Evolutionary conservation across 257 asterid species (phyloP), one percentile per base, ranked within the genome.

Genomic region (Jasminum sambac): DNA sequence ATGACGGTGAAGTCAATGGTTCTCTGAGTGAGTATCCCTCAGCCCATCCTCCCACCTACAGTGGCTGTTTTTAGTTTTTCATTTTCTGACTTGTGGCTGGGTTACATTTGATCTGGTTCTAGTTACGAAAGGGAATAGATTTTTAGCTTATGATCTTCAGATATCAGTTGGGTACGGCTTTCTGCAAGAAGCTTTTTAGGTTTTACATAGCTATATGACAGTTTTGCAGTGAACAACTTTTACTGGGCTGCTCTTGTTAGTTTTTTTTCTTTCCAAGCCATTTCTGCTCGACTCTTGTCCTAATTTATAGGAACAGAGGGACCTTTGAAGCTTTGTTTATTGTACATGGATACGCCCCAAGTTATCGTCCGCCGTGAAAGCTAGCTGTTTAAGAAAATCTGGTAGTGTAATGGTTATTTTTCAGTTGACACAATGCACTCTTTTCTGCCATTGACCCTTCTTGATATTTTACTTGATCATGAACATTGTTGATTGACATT

Each of bases 1-100:
- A 70, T 55, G 74, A 5, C 8, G 60, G 62, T 50, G 59, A 55
- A 17, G 72, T 75, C 63, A n/a, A 9, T 61, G 11, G 63, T 62
- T 13, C 46, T 21, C 40, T 11, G 63, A 69, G 73, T 19, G 63
- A 65, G 62, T 55, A 9, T 17, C 11, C 34, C 4, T 4, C 36
- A 30, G 4, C 36, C 4, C n/a, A 4, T 21, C 26, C 62, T 14
- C 4, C n/a, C 5, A 8, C 26, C 62, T 14, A 10, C 5, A 30
- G 11, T 55, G 36, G 36, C 36, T 55, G n/a, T 55, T 55, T 23
- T 23, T 21, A 13, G 21, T 21, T 55, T 55, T 23, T 23, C 16
- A 6, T 55, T 10, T 55, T 8, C 62, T 11, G 11, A 9, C 62
- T 23, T 11, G 26, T 19, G 14, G 61, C 12, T 0, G 30, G 19